These are phyloP conservation scores for Venturia oleaginea DNA, from an alignment of 2,329 filamentous ascomycete species.

Conservation along the genomic window DNA sequence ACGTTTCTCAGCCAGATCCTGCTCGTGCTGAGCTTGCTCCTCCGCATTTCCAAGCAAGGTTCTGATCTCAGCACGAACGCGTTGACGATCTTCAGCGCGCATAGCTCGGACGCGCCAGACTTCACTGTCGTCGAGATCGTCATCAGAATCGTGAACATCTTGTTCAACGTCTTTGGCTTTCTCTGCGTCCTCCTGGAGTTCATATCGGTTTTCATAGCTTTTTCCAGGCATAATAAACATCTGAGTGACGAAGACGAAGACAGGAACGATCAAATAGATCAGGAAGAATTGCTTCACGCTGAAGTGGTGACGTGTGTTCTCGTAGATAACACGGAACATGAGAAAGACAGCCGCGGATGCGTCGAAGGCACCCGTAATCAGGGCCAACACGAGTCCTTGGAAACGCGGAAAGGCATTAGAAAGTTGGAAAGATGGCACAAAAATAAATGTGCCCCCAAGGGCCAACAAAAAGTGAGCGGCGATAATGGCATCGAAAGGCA, in stretches of 20 bases:
- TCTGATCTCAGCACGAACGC: conserved; percentile 59
- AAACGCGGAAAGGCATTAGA: conserved; percentile 73
- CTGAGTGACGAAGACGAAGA: conserved; percentile 57
- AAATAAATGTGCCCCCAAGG: conserved; percentile 71
- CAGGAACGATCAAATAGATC: conserved; percentile 60
- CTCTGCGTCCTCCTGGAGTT: conserved; percentile 28
- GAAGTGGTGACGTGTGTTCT: conserved; percentile 48
- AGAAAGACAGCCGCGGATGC: conserved; percentile 72
- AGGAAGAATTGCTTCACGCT: conserved; percentile 63
- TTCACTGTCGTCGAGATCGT: conserved; percentile 40
- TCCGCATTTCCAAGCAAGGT: conserved; percentile 57
- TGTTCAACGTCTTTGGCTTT: conserved; percentile 24
- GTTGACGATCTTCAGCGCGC: conserved; percentile 38
- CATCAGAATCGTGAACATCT: conserved; percentile 46
- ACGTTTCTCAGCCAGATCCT: conserved; percentile 56
- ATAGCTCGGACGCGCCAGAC: conserved; percentile 35
- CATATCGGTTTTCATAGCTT: conserved; percentile 62
- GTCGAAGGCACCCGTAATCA: conserved; percentile 76
- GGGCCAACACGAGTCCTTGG: conserved; percentile 69
- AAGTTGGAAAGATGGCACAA: conserved; percentile 75
- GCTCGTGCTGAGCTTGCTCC: conserved; percentile 52
- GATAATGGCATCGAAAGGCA: conserved; percentile 43
- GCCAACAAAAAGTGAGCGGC: conserved; percentile 68
- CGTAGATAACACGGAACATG: conserved; percentile 61
- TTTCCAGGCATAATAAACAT: conserved; percentile 62